Evolutionary conservation across 139 green algal species (phyloP), one percentile per base, ranked within the genome.

Genomic region (Axilococcus clingmanii): DNA sequence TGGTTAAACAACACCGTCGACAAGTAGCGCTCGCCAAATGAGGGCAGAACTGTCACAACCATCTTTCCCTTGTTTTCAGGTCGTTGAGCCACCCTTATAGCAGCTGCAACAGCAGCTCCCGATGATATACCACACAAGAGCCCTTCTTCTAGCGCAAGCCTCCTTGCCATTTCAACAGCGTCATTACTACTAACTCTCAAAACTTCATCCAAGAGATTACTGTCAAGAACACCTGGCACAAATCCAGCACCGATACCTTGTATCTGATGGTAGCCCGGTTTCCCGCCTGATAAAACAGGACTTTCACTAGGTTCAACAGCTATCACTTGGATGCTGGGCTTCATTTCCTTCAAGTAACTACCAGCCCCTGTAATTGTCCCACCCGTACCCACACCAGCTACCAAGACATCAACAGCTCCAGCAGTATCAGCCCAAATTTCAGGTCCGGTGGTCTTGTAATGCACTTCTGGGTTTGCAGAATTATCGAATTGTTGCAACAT

Each of bases 401-500:
- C 67, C 2, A 94, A 62, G 33, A 86, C 75, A 71, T 89, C 84
- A 15, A 91, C 63, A 34, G 71, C 58, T 23, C 80, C 82, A 14
- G 30, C 62, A n/a, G 79, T 87, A 37, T 86, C 78, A 25, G 76
- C 58, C 84, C 85, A 97, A 49, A 97, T 89, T 71, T 97, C 89
- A 8, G 89, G 89, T 2, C 89, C 89, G 5, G 87, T 97, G 36
- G 81, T 93, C 49, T 84, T 62, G 65, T 89, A 95, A 66, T 97
- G 89, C 11, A 60, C 42, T 30, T 20, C 31, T 5, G 16, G 91
- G 65, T 55, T 87, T 73, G 29, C 84, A 80, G 84, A 78, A 78
- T 97, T 99, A 72, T 99, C 83, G 67, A 99, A 97, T 71, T 99
- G 91, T 75, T 97, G 87, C 59, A 96, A 81, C 57, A 96, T 87